Conservation (phyloP, 495 filamentous ascomycete genomes). For the Neurospora sp. region DNA sequence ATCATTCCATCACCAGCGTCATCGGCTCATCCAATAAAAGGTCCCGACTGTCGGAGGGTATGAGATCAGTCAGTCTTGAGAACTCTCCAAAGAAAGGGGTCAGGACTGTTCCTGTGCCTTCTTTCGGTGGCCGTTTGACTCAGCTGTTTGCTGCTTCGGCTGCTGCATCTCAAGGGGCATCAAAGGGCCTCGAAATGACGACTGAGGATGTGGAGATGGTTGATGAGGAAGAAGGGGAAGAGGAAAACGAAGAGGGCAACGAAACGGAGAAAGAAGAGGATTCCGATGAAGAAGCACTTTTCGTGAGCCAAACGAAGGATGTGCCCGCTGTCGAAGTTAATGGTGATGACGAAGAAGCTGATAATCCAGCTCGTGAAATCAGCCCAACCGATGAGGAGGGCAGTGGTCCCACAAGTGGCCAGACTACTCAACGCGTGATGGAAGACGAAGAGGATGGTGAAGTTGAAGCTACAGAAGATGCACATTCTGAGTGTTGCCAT, state of each 20-base stretch:
- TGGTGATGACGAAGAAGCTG: constrained; percentile 1
- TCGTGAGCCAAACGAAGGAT: background rate
- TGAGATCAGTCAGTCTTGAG: constrained; percentile 1
- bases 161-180: constrained; percentile 13
- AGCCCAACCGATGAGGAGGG: background rate
- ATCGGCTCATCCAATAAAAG: constrained; percentile 37
- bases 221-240: constrained; percentile 13
- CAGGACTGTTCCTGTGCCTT: constrained; percentile 18
- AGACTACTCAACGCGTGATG: background rate
- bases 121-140: constrained; percentile 56
- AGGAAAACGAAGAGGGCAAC: constrained; percentile 14
- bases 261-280: constrained; percentile 15
- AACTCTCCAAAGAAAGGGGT: background rate
- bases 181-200: constrained; percentile 16
- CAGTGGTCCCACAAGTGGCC: background rate
- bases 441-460: constrained; percentile 1
- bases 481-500: constrained; percentile 8
- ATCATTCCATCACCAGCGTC: constrained; percentile 55
- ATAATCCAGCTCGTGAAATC: constrained; percentile 5
- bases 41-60: constrained; percentile 14
- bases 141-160: constrained; percentile 68
- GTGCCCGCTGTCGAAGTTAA: background rate
- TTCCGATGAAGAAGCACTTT: constrained; percentile 5
- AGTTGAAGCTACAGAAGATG: background rate
- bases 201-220: constrained; percentile 19